These are phyloP conservation scores for Calonectria pteridis DNA, from an alignment of 2,329 filamentous ascomycete genomes.

Conservation along the genomic window DNA sequence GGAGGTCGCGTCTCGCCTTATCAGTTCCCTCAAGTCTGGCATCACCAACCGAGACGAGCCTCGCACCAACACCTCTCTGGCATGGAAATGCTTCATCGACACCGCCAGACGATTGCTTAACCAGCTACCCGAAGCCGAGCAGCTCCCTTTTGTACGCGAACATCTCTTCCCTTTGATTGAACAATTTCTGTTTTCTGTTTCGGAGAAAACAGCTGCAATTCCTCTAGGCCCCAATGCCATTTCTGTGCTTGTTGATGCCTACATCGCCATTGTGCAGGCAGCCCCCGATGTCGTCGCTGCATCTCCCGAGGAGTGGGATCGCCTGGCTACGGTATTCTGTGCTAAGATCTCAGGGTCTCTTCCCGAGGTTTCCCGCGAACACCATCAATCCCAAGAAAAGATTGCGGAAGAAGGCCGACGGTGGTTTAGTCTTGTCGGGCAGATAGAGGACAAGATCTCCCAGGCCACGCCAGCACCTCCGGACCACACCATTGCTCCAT, in stretches of 20 bases:
- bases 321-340: constrained; percentile 71
- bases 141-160: constrained; percentile 59
- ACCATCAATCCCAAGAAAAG: constrained; percentile 76
- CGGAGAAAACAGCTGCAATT: constrained; percentile 52
- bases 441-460: constrained; percentile 54
- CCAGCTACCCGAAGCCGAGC: constrained; percentile 60
- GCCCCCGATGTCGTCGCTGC: constrained; percentile 59
- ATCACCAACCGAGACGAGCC: constrained; percentile 82
- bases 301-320: constrained; percentile 71
- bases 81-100: constrained; percentile 82
- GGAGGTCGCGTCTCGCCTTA: constrained; percentile 70
- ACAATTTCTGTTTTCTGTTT: constrained; percentile 63
- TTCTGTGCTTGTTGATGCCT: constrained; percentile 61
- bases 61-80: constrained; percentile 73
- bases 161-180: constrained; percentile 67
- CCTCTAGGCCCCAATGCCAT: constrained; percentile 51
- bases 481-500: constrained; percentile 48
- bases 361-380: constrained; percentile 85
- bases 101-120: constrained; percentile 67
- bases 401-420: constrained; percentile 76
- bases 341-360: constrained; percentile 78
- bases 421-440: constrained; percentile 72
- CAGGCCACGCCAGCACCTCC: constrained; percentile 36
- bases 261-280: constrained; percentile 57
- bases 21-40: constrained; percentile 77